Evolutionary conservation across 441 rosid species (phyloP), one percentile per base, ranked within the genome.

Genomic region (Croton laevigatus): DNA sequence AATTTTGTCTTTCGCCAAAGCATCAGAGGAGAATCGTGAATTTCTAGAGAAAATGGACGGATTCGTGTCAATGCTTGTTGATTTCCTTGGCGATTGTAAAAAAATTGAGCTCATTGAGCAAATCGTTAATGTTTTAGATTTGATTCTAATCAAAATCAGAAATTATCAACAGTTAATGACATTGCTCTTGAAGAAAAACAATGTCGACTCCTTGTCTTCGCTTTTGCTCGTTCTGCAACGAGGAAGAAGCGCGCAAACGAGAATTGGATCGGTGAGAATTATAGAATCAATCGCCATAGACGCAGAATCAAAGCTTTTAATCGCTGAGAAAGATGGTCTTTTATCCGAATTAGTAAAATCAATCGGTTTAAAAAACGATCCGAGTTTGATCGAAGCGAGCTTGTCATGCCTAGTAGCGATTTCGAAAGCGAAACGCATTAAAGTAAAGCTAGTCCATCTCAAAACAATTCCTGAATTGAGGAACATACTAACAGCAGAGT

Each of bases 291-390:
- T 85, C 54, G 81, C 96, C 10, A 13, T 53, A 10, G 84, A 83
- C 52, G 76, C 84, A 0, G 82, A 84, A 46, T 83, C 93, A 22
- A 89, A 84, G 79, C 59, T 78, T 13, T 9, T 73, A 32, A 66
- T 93, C 19, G 84, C 91, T 13, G 94, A 83, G 36, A 82, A 60
- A 8, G 88, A 88, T 1, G 91, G 75, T 52, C 49, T 91, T 1
- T 54, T 89, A 19, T 19, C 59, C 12, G 89, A 78, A 60, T 44
- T 86, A 70, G 58, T 80, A 37, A 80, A 82, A 69, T 74, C 78
- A 6, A 55, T 87, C 17, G 36, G 59, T 12, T 64, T 68, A 20
- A 90, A 81, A 3, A 59, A 81, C n/a, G 93, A 87, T 75, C 80
- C 78, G 6, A 55, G 42, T 19, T 38, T 91, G 65, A 74, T 80